Percentiles rank a stretch among this genome's conserved stretches.
These are phyloP conservation scores for Wickerhamiella azyma DNA, from an alignment of 805 yeast species.

Conservation along the genomic window DNA sequence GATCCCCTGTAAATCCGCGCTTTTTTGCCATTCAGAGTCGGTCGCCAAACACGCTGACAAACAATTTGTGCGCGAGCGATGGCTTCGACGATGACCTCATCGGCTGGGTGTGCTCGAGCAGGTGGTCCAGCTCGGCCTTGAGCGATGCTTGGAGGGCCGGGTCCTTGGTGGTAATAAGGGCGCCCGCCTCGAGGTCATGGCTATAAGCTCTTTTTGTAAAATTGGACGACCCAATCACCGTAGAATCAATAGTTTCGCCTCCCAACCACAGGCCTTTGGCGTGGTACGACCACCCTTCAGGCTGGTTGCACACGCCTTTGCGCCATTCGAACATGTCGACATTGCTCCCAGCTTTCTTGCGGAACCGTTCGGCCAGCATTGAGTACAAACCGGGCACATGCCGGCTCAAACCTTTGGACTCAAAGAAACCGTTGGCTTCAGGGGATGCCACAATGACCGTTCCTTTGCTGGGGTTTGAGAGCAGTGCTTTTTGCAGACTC, in stretches of 20 bases:
- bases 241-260: conserved; percentile 35
- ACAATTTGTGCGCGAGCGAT: conserved; percentile 36
- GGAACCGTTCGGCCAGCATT: conserved; percentile 55
- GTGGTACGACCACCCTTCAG: conserved; percentile 92
- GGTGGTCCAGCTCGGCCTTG: conserved; percentile 48
- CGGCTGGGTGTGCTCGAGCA: conserved; percentile 38
- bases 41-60: conserved; percentile 13
- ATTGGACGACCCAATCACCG: conserved; percentile 85
- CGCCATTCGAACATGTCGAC: conserved; percentile 72
- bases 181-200: conserved; percentile 80
- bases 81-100: conserved; percentile 52
- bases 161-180: conserved; percentile 61
- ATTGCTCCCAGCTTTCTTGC: conserved; percentile 36
- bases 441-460: conserved; percentile 91
- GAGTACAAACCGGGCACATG: conserved; percentile 79
- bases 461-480: conserved; percentile 33
- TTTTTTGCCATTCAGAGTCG: neutral
- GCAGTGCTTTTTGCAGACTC: conserved; percentile 44
- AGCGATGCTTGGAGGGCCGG: conserved; percentile 41
- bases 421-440: conserved; percentile 83
- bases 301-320: conserved; percentile 67
- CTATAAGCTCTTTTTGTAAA: conserved; percentile 83
- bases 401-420: conserved; percentile 68
- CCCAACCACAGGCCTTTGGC: conserved; percentile 88
- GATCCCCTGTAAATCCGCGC: conserved; percentile 6